phyloP scores from a whole-genome alignment of 2,329 filamentous ascomycete species.

The Lasiodiplodia sp. region DNA sequence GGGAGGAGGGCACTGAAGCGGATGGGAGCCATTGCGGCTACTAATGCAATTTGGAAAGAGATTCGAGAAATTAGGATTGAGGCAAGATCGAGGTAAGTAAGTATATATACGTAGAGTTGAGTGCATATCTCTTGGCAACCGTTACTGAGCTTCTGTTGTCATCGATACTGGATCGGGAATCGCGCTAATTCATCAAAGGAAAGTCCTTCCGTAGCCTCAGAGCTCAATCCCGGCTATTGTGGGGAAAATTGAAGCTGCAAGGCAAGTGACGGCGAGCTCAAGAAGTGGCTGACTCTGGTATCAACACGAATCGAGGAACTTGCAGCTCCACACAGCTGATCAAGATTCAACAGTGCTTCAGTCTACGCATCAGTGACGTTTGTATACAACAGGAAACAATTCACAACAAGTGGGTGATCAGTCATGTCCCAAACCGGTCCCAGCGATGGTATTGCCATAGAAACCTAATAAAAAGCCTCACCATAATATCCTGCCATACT shows the following conservation, averaged over 20 bases:
- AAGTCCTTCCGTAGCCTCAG: conserved; percentile 1
- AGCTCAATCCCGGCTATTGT: not conserved
- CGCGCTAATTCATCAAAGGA: not conserved
- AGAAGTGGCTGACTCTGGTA: not conserved
- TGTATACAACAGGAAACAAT: not conserved
- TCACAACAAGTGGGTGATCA: not conserved
- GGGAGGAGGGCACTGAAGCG: not conserved
- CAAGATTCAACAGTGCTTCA: not conserved
- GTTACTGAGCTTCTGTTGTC: conserved; percentile 1
- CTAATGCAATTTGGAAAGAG: not conserved
- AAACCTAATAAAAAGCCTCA: conserved; percentile 22
- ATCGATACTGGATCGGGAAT: not conserved
- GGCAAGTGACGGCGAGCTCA: conserved; percentile 12
- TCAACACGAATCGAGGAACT: not conserved
- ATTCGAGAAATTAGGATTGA: not conserved
- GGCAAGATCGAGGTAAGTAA: too few species aligned
- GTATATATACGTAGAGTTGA: not conserved
- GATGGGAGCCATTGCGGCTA: not conserved
- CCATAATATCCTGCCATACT: conserved; percentile 3
- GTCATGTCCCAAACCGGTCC: not conserved
- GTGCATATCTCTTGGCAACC: not conserved
- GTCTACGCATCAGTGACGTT: not conserved
- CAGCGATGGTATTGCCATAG: conserved; percentile 3
- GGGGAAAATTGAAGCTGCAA: not conserved
- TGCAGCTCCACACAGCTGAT: not conserved